phyloP scores from a whole-genome alignment of 164 flowering plant genomes.

The Platanus orientalis region DNA sequence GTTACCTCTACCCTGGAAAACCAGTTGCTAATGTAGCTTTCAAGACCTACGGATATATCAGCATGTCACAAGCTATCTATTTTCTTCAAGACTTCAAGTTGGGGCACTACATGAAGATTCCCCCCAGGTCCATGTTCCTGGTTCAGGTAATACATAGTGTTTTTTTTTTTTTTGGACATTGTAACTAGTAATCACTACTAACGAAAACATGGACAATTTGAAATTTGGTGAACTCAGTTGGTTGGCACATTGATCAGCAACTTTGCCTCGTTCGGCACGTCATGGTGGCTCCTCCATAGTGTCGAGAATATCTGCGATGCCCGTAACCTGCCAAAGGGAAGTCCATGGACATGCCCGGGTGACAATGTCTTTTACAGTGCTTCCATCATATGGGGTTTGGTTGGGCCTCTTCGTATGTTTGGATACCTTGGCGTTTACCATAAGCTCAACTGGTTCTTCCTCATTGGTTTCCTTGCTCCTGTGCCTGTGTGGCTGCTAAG shows the following conservation, averaged over 20 bases:
- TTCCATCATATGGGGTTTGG: conserved; percentile 49
- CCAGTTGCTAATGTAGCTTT: conserved; percentile 61
- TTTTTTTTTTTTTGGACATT: not conserved
- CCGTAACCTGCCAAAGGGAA: conserved; percentile 28
- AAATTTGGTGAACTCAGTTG: conserved; percentile 20
- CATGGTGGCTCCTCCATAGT: conserved; percentile 54
- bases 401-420: conserved; percentile 45
- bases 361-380: conserved; percentile 40
- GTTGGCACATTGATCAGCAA: conserved; percentile 51
- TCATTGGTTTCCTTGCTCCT: conserved; percentile 45
- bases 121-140: conserved; percentile 63
- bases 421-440: conserved; percentile 33
- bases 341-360: conserved; percentile 62
- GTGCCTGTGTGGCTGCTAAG: conserved; percentile 44
- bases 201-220: not conserved
- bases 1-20: conserved; percentile 56
- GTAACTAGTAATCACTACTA: not conserved
- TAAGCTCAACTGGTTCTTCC: conserved; percentile 35
- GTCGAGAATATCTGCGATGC: conserved; percentile 43
- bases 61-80: conserved; percentile 45
- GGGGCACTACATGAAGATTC: conserved; percentile 80
- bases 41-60: conserved; percentile 55
- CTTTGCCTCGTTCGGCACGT: conserved; percentile 36
- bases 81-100: conserved; percentile 63
- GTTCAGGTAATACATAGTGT: conserved; percentile 48